phyloP scores from a whole-genome alignment of 2,329 filamentous ascomycete species.

The Bipolaris zeicola region DNA sequence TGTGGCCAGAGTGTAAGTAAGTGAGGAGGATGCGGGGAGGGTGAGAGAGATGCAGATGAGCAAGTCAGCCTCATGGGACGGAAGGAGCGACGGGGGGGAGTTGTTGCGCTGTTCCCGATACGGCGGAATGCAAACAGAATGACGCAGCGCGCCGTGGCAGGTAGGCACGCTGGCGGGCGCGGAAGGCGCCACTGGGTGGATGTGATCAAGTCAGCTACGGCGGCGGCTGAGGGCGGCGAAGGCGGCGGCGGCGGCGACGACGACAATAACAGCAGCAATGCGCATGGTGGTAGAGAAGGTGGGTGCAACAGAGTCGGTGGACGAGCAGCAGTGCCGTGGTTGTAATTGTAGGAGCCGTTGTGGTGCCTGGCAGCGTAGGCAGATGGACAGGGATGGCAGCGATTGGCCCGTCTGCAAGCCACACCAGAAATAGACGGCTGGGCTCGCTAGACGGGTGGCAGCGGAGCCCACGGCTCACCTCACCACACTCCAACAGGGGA shows the following conservation, averaged over 20 bases:
- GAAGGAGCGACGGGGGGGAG: conserved; percentile 14
- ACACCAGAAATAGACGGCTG: conserved; percentile 47
- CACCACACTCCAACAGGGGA: conserved; percentile 38
- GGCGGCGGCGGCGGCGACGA: neutral
- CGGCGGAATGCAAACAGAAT: conserved; percentile 26
- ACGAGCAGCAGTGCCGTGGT: conserved; percentile 17
- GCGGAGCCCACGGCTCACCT: conserved; percentile 39
- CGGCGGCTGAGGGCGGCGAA: neutral
- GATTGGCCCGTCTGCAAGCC: conserved; percentile 49
- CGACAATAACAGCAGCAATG: neutral
- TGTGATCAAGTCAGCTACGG: conserved; percentile 4
- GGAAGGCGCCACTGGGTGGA: conserved; percentile 10
- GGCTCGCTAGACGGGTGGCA: conserved; percentile 30
- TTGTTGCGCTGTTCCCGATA: conserved; percentile 23
- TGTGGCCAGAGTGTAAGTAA: neutral
- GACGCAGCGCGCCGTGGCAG: conserved; percentile 11
- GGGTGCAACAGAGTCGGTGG: conserved; percentile 22
- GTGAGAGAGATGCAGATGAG: neutral
- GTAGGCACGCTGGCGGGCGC: conserved; percentile 25
- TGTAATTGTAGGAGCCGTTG: neutral
- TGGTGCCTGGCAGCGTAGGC: conserved; percentile 25
- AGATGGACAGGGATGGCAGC: conserved; percentile 33
- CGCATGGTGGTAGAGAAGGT: conserved; percentile 11
- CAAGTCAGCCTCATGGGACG: conserved; percentile 13
- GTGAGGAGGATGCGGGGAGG: neutral